Base-by-base conservation (phyloP, 2,329 filamentous ascomycete species). In the Monilinia polystroma region DNA sequence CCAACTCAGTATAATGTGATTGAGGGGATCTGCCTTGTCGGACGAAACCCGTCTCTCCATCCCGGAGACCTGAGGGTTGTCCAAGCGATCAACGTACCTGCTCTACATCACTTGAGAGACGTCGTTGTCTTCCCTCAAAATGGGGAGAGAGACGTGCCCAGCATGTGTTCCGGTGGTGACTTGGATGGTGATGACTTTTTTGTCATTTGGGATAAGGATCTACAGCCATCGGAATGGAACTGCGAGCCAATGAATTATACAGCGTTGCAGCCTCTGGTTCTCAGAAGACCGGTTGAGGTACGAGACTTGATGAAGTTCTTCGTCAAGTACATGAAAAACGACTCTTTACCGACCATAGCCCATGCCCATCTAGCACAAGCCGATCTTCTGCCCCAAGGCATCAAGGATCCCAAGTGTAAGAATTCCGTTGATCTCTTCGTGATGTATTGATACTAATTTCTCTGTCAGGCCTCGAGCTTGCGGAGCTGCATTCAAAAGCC, bases 161-260 rank as follows among this genome's bases (percentile, higher is more conserved):
- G 90, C 73, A 98, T 98, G 94, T 93, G 95, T 70, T 97, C 95
- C 4, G 95, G 95, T 2, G 95, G 95, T 0, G 95, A 99, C 75
- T 83, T 99, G 0, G 95, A 99, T 75, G 95, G 95, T 0, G 95
- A 99, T 73, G 95, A 99, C 75, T 99, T 93, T 76, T 89, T 98
- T 66, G 87, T 98, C 6, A 90, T 97, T 56, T 99, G 95, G 94
- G 93, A 99, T 71, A 76, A 82, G 29, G 84, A 85, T 18, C 80
- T 99, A 8, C 81, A 96, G 35, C 92, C 92, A 0, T 71, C 78
- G 1, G 79, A 85, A 62, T 91, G 90, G 86, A 91, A 95, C 71
- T 81, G 85, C 45, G 79, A 84, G 0, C 89, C 95, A 0, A 97
- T 98, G 92, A 83, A 90, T 70, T 95, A 93, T 74, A 81, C 82